These are phyloP conservation scores for Comarum palustre DNA, from an alignment of 306 rosid species.

Conservation along the genomic window DNA sequence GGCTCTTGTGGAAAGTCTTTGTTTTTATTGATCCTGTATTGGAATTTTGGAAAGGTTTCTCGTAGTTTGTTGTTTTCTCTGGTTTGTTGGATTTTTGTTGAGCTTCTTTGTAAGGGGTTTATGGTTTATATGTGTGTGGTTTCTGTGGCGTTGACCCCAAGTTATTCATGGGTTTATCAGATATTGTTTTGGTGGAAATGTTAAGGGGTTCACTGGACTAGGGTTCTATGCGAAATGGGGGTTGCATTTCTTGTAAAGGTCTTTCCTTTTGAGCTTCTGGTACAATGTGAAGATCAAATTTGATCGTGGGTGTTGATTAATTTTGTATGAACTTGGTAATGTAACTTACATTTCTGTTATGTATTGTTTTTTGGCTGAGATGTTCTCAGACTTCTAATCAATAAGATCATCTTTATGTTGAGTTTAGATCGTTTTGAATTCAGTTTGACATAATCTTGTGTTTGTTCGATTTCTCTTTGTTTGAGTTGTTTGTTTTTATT, in stretches of 20 bases:
- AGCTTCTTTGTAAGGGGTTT: constrained; percentile 3
- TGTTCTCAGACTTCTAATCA: neutral
- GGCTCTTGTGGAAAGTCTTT: neutral
- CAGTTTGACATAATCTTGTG: neutral
- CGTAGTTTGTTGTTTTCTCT: neutral
- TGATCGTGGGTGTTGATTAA: neutral
- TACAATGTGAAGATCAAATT: neutral
- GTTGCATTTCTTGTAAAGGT: neutral
- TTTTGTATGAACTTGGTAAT: neutral
- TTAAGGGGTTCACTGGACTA: neutral
- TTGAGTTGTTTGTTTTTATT: neutral
- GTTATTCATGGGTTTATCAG: neutral
- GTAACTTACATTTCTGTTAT: neutral
- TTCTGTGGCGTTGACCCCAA: constrained; percentile 11
- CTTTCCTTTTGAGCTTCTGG: neutral
- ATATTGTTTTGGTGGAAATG: neutral
- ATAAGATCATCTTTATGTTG: neutral
- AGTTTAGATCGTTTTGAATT: neutral
- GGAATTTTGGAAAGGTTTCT: neutral
- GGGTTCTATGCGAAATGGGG: constrained; percentile 4
- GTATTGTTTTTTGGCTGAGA: neutral
- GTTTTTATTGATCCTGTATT: neutral
- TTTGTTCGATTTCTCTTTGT: neutral
- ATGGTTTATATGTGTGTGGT: neutral
- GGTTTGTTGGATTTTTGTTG: neutral